Base-by-base conservation (phyloP, 805 yeast species). In the Lipomyces chichibuensis region DNA sequence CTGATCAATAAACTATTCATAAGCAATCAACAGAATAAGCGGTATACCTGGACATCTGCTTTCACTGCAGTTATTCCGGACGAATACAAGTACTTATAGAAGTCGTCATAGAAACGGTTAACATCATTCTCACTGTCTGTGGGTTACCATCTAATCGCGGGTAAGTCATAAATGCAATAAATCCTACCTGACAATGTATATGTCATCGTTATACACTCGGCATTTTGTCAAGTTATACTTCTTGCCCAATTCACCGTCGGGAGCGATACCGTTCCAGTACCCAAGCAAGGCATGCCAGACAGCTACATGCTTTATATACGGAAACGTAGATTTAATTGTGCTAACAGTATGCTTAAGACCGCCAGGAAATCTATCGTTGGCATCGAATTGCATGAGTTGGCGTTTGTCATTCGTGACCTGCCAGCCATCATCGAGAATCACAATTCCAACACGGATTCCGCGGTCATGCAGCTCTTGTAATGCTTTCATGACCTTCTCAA, bases 351-450 rank as follows among this genome's bases (percentile, higher is more conserved):
- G 73, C 52, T 73, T 72, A 20, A 76, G 70, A 2, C 78, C 78
- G n/a, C 57, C 58, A 2, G 78, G 77, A 57, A 76, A 76, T 39
- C 71, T 64, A 4, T 59, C 59, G 57, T 69, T 67, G 17, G 79
- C 76, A 49, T 71, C 71, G 32, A 74, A 72, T 32, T 68, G 66
- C 27, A 68, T 60, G 6, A 76, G 66, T 29, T 70, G 74, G 9
- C 76, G 70, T 8, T 70, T 52, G 9, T 59, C 59, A 43, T 62
- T 68, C 11, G 67, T 65, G n/a, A 55, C 60, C 60, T 75, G 77
- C 79, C 79, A 76, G 17, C 78, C 78, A 60, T 75, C 78, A 58
- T 76, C 79, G 49, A 76, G 70, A 33, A 76, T 68, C 3, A 76
- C 59, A 14, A 70, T 66, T 2, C 72, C 64, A 23, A 75, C 66